These are phyloP conservation scores for Colletotrichum caudatum DNA, from an alignment of 2,329 filamentous ascomycete genomes.

Conservation along the genomic window DNA sequence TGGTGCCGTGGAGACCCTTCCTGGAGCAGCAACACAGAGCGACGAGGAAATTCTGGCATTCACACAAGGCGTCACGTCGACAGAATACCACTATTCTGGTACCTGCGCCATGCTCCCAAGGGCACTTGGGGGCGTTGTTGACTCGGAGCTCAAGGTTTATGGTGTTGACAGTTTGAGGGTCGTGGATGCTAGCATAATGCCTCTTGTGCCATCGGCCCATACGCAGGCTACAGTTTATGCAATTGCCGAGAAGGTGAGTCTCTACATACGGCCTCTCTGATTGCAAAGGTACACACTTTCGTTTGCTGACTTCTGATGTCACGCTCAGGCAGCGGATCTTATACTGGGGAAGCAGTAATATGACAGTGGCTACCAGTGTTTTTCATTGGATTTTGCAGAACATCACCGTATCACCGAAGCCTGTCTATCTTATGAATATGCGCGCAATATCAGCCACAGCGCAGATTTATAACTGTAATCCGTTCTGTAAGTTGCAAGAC, in stretches of 20 bases:
- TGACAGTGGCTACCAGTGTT: not conserved
- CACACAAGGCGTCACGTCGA: conserved; percentile 13
- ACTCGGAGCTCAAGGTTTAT: conserved; percentile 45
- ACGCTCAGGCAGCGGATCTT: not conserved
- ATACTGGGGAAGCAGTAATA: not conserved
- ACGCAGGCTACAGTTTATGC: conserved; percentile 42
- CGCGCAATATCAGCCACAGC: too few species aligned
- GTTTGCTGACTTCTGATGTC: not conserved
- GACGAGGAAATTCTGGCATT: conserved; percentile 18
- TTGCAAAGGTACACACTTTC: not conserved
- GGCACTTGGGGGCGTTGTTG: conserved; percentile 47
- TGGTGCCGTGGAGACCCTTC: conserved; percentile 37
- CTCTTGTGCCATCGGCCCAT: conserved; percentile 39
- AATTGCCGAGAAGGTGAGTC: conserved; percentile 40
- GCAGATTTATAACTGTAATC: too few species aligned
- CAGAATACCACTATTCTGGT: conserved; percentile 44
- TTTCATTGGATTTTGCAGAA: too few species aligned
- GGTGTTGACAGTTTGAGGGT: conserved; percentile 44
- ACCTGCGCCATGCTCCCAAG: conserved; percentile 47
- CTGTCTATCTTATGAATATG: too few species aligned
- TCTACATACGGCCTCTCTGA: accelerated
- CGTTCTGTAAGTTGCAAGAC: too few species aligned
- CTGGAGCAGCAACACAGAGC: conserved; percentile 42
- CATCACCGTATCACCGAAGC: too few species aligned
- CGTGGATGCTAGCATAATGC: conserved; percentile 43